A percentile compares a stretch with the other conserved stretches of the same genome.
Evolutionary conservation across 306 rosid genomes (phyloP).

Genomic region (Lupinus albus): DNA sequence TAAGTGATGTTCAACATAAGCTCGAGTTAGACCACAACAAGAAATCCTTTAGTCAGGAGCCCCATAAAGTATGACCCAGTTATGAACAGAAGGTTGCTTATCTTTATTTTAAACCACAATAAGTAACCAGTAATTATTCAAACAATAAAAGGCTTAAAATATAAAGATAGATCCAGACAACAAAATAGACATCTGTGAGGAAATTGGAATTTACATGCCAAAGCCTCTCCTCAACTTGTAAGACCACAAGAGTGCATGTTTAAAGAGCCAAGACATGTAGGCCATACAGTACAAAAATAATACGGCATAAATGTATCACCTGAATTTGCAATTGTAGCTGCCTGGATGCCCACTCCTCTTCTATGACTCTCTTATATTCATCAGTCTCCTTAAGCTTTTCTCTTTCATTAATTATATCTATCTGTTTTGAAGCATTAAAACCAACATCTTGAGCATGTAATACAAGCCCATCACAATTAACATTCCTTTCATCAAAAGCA

Average conservation of each 20-base stretch:
- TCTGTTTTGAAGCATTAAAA: constrained; percentile 35
- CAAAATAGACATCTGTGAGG: constrained; percentile 1
- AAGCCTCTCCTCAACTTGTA: constrained; percentile 11
- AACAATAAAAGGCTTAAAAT: constrained; percentile 1
- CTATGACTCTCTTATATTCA: constrained; percentile 77
- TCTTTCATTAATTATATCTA: constrained; percentile 61
- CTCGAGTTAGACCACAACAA: neutral
- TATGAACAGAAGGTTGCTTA: neutral
- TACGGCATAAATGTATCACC: constrained; percentile 51
- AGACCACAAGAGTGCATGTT: neutral
- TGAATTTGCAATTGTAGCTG: constrained; percentile 77
- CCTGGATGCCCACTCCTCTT: constrained; percentile 90
- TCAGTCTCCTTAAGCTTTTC: constrained; percentile 86
- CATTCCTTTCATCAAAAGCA: constrained; percentile 40
- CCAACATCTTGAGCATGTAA: constrained; percentile 40
- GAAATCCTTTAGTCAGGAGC: neutral
- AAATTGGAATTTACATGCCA: constrained; percentile 12
- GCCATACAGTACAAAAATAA: neutral
- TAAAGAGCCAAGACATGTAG: constrained; percentile 30
- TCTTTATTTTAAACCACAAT: constrained; percentile 21
- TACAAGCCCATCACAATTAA: constrained; percentile 30
- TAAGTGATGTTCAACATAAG: neutral
- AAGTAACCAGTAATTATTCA: neutral
- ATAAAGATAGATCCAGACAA: constrained; percentile 15
- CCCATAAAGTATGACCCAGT: constrained; percentile 7